These are phyloP conservation scores for Salix suchowensis DNA, from an alignment of 345 rosid species.

Conservation along the genomic window DNA sequence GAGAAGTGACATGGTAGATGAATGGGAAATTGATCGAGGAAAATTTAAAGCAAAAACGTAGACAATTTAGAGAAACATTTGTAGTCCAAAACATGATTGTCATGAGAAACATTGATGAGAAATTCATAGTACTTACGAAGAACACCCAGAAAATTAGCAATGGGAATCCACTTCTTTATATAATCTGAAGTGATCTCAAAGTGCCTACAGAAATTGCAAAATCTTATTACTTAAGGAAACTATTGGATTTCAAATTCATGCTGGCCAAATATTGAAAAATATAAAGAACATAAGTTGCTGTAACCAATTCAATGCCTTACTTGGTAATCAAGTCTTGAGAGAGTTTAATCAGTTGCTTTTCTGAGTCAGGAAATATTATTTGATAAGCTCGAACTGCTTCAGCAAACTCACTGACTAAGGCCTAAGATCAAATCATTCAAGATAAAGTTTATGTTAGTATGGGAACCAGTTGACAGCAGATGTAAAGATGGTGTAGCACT, in stretches of 20 bases:
- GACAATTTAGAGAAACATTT: neutral
- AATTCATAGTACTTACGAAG: constrained; percentile 52
- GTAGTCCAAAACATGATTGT: neutral
- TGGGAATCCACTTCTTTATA: constrained; percentile 52
- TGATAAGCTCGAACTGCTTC: constrained; percentile 90
- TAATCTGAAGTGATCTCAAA: constrained; percentile 57
- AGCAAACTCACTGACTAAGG: constrained; percentile 69
- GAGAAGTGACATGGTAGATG: neutral
- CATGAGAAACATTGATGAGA: constrained; percentile 4
- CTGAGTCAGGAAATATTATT: constrained; percentile 95
- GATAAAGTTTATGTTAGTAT: constrained; percentile 8
- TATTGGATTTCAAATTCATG: neutral
- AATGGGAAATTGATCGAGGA: neutral
- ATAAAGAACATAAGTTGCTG: neutral
- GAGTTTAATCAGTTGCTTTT: constrained; percentile 68
- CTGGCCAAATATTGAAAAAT: neutral
- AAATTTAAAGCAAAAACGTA: neutral
- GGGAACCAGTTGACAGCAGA: neutral
- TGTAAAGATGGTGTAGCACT: neutral
- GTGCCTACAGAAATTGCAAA: constrained; percentile 46
- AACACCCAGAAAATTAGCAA: constrained; percentile 49
- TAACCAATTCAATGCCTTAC: constrained; percentile 32
- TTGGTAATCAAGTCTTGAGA: constrained; percentile 61
- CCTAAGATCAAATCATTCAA: constrained; percentile 40
- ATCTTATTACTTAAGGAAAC: constrained; percentile 13